Percentiles rank a stretch among this genome's conserved stretches.
Evolutionary conservation across 1,139 yeast genomes (phyloP).

Genomic region (Sugiyamaella grinbergsii): DNA sequence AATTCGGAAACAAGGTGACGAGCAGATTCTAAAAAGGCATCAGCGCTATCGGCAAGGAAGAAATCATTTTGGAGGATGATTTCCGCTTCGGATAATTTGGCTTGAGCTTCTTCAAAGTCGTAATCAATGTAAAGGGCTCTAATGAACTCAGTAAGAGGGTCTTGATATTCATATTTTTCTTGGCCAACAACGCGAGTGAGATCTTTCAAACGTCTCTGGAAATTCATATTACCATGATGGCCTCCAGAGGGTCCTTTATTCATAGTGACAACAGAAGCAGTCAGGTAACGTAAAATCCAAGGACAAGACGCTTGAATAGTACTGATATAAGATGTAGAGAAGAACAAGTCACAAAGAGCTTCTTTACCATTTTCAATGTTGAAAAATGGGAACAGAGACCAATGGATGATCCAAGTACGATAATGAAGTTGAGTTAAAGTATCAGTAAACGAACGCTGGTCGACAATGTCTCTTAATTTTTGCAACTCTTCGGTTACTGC

Average conservation of each 20-base stretch:
- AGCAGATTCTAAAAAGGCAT: conserved; percentile 50
- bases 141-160: conserved; percentile 60
- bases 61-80: conserved; percentile 55
- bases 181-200: conserved; percentile 57
- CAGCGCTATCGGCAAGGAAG: conserved; percentile 51
- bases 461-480: conserved; percentile 58
- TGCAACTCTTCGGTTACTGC: conserved; percentile 54
- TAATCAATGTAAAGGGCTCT: conserved; percentile 57
- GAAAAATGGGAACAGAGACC: conserved; percentile 64
- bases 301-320: conserved; percentile 69
- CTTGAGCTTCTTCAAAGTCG: conserved; percentile 55
- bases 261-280: conserved; percentile 56
- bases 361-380: conserved; percentile 52
- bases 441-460: conserved; percentile 54
- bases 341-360: conserved; percentile 55
- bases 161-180: conserved; percentile 62
- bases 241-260: conserved; percentile 40
- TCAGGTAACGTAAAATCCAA: conserved; percentile 63
- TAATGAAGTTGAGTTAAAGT: conserved; percentile 60
- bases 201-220: conserved; percentile 58
- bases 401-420: conserved; percentile 67
- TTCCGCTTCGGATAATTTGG: conserved; percentile 51
- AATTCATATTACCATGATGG: conserved; percentile 40
- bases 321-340: conserved; percentile 58
- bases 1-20: conserved; percentile 55